Base-by-base conservation (phyloP, 192 early-diverging fungal genomes). In the Coemansia sp. region DNA sequence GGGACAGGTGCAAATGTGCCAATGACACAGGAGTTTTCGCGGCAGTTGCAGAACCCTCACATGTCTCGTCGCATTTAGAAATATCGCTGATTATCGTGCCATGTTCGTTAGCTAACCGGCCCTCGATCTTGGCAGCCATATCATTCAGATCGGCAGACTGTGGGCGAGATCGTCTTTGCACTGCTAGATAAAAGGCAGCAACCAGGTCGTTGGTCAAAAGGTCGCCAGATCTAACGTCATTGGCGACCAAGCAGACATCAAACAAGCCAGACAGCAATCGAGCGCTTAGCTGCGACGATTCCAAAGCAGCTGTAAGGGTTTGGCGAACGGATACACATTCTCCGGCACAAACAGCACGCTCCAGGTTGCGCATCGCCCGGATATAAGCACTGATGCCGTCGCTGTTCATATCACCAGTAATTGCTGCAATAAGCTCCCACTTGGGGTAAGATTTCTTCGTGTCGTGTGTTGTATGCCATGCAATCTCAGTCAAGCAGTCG, bases 401-500 rank as follows among this genome's bases (percentile, higher is more conserved):
- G 2, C 59, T 52, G 1, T 49, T 23, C 8, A 75, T 15, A 25
- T 69, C 67, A 15, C 22, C n/a, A 15, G 59, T 63, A 42, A 75
- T 52, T 5, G 62, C 67, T 11, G 59, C 46, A 13, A 52, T 36
- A 14, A 70, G 11, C 17, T 53, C 57, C 69, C 68, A 75, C 50
- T 70, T 36, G 40, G 65, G 46, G 9, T 34, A 22, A 17, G 9
- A 9, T 19, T 10, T 61, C 15, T 13, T 41, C 10, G 22, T 9
- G 9, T 20, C n/a, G 33, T 54, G 61, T 9, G 41, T 22, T 23
- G 62, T 58, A 14, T 65, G 59, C 68, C 68, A 58, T 34, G 69
- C 61, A 11, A 75, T 70, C 42, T 70, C 68, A 7, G 56, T 25
- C 64, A 75, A 35, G 20, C 8, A 42, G 9, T 54, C 40, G 5